Evolutionary conservation across 495 filamentous ascomycete species (phyloP), one percentile per base, ranked within the genome.

Genomic region (Hyaloscypha finlandica): DNA sequence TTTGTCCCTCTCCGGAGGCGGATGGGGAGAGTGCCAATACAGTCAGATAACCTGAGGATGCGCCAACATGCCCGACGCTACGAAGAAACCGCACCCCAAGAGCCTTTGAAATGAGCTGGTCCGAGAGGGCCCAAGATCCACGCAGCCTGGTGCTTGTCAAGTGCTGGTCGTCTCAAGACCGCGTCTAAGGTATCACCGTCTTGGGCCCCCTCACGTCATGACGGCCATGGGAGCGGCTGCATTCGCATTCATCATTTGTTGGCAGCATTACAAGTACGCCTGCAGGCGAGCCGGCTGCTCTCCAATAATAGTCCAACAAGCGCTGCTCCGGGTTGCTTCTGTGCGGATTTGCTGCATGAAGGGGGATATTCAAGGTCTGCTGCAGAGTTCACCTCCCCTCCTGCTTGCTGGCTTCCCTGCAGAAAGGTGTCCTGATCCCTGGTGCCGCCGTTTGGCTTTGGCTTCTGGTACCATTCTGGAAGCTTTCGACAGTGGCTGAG

Each of bases 401-500:
- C 51, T 53, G 29, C 53, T 56, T 29, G 20, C 22, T 56, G 53
- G 6, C 53, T 56, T 56, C 53, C 53, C 53, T 56, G 53, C 42
- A 48, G 42, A 48, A 14, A 6, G 6, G 35, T 37, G 42, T 48
- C 11, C 42, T 48, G 53, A 31, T 56, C 29, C 29, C 11, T 56
- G 53, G 29, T 16, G 53, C 16, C 53, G 20, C 29, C 53, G 16
- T 56, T 31, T 31, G 53, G 53, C 29, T 8, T 31, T 31, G 53
- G 53, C 29, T 56, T 56, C 53, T 56, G 22, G 53, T 1, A 56
- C 8, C 53, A 12, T 56, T 56, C 20, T 56, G 53, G 53, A 56
- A 56, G 53, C 53, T 56, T 56, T 56, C 20, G 53, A 48, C 53
- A 31, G 53, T 25, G 29, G 53, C 53, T 56, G 53, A 12, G 53